Base-by-base conservation (phyloP, 768 basidiomycete species). In the Lactifluus pinguis region DNA sequence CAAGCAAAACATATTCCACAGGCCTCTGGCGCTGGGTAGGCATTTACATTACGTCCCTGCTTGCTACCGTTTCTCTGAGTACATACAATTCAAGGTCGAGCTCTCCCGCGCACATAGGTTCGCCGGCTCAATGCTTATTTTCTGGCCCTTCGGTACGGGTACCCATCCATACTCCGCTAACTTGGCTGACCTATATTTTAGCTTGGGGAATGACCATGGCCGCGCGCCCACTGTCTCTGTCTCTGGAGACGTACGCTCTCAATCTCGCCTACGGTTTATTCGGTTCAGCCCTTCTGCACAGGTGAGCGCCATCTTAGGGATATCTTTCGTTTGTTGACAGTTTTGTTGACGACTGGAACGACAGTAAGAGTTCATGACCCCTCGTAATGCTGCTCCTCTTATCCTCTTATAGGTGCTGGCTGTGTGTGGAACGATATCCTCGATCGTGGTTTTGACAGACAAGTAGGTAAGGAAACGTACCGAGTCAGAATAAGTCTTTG, bases 21-120 rank as follows among this genome's bases (percentile, higher is more conserved):
- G 55, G 47, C 25, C 21, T 57, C 25, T 49, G 55, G 55, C 55
- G 55, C 19, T 57, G 55, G 55, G 55, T 57, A 38, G 21, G 45
- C 14, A 10, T 13, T 34, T 57, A 39, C 47, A 6, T 38, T 8
- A 1, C 47, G 0, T 6, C 41, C 2, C 32, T 19, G n/a, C 54
- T 11, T 4, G 19, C 32, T 44, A n/a, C 29, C 32, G 54, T 19
- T 30, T 19, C 34, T 17, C 44, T 45, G 32, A 47, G 15, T 47
- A 11, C 13, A 47, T 19, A 1, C 3, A 30, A 14, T 39, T 59
- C n/a, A 45, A 60, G 59, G 38, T 54, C 32, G 60, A 62, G 52
- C 42, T 66, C 60, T 21, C 65, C 45, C 42, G 72, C 64, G 42
- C 74, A 66, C 57, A 73, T 36, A 61, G 39, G 49, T 59, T 62